A percentile compares a stretch with the other conserved stretches of the same genome.
Conservation (phyloP, 257 asterid genomes). For the Nyctanthes arbortristis region DNA sequence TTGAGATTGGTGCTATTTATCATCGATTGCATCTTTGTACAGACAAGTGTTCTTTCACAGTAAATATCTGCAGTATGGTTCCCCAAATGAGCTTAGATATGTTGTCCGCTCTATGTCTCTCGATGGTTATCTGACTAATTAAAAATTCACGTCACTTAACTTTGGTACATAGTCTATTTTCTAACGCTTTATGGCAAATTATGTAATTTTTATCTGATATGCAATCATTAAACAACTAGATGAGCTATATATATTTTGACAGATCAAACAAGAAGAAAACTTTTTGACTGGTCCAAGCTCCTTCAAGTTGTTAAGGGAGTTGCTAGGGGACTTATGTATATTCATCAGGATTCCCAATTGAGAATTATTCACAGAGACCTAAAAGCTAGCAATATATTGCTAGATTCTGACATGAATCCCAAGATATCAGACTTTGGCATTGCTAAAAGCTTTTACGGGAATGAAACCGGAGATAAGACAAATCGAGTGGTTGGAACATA, state of each 20-base stretch:
- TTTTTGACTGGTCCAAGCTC: constrained; percentile 33
- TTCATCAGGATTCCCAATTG: constrained; percentile 50
- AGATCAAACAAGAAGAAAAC: constrained; percentile 17
- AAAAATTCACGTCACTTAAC: no score
- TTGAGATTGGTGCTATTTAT: no score
- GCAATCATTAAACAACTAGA: background rate
- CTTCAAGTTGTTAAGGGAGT: constrained; percentile 39
- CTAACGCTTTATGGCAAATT: no score
- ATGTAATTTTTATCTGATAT: no score
- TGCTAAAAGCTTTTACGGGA: constrained; percentile 43
- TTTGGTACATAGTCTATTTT: no score
- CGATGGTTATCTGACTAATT: no score
- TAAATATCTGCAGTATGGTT: background rate
- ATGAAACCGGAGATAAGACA: constrained; percentile 28
- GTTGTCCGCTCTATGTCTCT: no score
- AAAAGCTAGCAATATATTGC: constrained; percentile 46
- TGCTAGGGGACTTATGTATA: constrained; percentile 51
- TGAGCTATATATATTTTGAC: background rate
- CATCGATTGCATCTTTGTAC: background rate
- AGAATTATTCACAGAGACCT: constrained; percentile 55
- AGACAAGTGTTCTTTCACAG: no score
- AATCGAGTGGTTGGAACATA: constrained; percentile 37
- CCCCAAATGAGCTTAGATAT: no score
- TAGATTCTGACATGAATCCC: constrained; percentile 46
- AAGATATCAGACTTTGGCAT: constrained; percentile 56